These are phyloP conservation scores for Cornus florida DNA, from an alignment of 148 eudicot species.

Conservation along the genomic window DNA sequence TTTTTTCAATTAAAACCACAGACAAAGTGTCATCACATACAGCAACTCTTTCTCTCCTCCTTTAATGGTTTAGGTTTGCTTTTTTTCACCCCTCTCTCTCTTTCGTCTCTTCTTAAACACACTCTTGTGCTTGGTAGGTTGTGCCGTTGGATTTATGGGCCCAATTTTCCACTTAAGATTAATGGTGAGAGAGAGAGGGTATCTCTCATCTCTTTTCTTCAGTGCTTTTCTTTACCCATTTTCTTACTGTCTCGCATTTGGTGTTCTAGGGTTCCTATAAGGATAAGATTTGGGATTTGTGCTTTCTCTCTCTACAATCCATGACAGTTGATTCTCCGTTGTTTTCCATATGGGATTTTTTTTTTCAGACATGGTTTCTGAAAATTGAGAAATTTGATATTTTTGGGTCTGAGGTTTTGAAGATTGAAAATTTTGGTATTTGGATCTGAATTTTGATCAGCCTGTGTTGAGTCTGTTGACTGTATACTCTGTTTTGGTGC, in stretches of 20 bases:
- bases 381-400: not conserved
- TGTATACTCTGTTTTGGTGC: conserved; percentile 5
- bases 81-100: conserved; percentile 17
- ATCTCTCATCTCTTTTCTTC: conserved; percentile 11
- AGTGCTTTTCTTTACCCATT: conserved; percentile 19
- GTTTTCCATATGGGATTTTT: conserved; percentile 10
- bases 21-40: conserved; percentile 17
- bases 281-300: conserved; percentile 17
- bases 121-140: conserved; percentile 51
- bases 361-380: conserved; percentile 14
- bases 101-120: conserved; percentile 36
- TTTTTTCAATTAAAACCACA: conserved; percentile 3
- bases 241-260: conserved; percentile 26
- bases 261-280: conserved; percentile 1
- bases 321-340: not conserved
- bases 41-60: conserved; percentile 15
- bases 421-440: not conserved
- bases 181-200: conserved; percentile 10
- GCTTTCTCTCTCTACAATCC: not conserved
- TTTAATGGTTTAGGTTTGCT: conserved; percentile 64
- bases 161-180: conserved; percentile 33
- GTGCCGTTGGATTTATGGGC: conserved; percentile 39
- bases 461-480: conserved; percentile 1
- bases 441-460: conserved; percentile 8
- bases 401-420: conserved; percentile 1